Conservation (phyloP, 106 monocot species). For the Dioscorea zingiberensis region DNA sequence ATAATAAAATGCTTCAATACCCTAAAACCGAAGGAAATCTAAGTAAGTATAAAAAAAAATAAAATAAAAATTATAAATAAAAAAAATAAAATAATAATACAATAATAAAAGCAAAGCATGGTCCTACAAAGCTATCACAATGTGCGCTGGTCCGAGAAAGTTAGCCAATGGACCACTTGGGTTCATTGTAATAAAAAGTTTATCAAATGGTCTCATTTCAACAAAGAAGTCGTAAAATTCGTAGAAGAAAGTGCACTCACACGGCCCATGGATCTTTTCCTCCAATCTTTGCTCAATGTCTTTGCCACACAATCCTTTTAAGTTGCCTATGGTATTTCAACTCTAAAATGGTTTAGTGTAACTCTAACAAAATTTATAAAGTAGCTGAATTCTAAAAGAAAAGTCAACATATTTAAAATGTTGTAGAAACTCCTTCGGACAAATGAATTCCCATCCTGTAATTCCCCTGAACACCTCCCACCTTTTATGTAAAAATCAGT, state of each 20-base stretch:
- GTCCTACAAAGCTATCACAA: no score
- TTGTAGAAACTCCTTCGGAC: slow-evolving; percentile 68
- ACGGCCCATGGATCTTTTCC: slow-evolving; percentile 87
- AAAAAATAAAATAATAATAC: no score
- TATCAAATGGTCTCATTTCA: not conserved
- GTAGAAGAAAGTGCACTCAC: slow-evolving; percentile 33
- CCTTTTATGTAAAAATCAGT: slow-evolving; percentile 92
- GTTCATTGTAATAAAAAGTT: not conserved
- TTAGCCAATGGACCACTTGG: no score
- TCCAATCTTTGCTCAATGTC: slow-evolving; percentile 96
- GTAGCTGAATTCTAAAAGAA: not conserved
- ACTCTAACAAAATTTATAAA: not conserved
- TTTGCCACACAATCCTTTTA: slow-evolving; percentile 99
- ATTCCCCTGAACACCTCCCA: slow-evolving; percentile 91
- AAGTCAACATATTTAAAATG: not conserved
- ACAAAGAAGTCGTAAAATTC: slow-evolving; percentile 8
- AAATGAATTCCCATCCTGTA: slow-evolving; percentile 99
- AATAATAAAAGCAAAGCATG: no score
- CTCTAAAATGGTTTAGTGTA: not conserved
- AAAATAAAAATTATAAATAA: no score
- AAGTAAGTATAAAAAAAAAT: no score
- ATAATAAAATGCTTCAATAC: slow-evolving; percentile 87
- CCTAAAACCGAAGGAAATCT: slow-evolving; percentile 23
- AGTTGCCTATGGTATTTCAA: slow-evolving; percentile 78
- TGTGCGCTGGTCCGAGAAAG: no score